Evolutionary conservation across 2,329 filamentous ascomycete genomes (phyloP).

Genomic region (Monilinia laxa): DNA sequence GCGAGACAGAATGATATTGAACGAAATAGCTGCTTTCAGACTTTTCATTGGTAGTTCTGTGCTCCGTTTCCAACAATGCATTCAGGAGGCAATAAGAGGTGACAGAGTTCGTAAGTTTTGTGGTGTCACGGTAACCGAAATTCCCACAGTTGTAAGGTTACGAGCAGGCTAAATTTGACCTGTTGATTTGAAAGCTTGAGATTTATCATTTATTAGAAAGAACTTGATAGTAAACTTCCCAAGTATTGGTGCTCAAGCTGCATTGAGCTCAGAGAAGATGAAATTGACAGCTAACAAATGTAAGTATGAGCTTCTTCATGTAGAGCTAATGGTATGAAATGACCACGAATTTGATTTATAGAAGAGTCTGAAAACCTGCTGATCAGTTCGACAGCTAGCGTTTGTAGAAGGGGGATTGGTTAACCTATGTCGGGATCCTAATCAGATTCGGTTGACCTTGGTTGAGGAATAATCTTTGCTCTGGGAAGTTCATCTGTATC

Average conservation of each 20-base stretch:
- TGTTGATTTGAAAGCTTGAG: too few species aligned
- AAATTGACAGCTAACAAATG: background rate
- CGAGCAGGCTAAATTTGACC: too few species aligned
- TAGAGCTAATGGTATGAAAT: background rate
- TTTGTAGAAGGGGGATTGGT: background rate
- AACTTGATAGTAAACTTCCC: background rate
- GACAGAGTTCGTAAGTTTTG: too few species aligned
- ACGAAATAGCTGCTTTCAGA: too few species aligned
- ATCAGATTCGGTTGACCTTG: slow-evolving; percentile 26
- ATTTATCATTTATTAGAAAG: too few species aligned
- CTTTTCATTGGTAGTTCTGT: too few species aligned
- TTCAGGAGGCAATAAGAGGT: too few species aligned
- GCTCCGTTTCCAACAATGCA: too few species aligned
- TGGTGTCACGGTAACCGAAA: too few species aligned
- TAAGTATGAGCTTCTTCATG: background rate
- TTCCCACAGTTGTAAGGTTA: too few species aligned
- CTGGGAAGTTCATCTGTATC: slow-evolving; percentile 48
- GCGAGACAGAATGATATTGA: too few species aligned
- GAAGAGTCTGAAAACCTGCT: background rate
- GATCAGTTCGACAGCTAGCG: background rate
- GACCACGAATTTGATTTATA: background rate
- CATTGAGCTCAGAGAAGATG: background rate
- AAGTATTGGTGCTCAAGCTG: background rate
- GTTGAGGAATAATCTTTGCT: slow-evolving; percentile 33
- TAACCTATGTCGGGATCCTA: background rate